phyloP scores from a whole-genome alignment of 345 rosid genomes.

The Camelina laxa region DNA sequence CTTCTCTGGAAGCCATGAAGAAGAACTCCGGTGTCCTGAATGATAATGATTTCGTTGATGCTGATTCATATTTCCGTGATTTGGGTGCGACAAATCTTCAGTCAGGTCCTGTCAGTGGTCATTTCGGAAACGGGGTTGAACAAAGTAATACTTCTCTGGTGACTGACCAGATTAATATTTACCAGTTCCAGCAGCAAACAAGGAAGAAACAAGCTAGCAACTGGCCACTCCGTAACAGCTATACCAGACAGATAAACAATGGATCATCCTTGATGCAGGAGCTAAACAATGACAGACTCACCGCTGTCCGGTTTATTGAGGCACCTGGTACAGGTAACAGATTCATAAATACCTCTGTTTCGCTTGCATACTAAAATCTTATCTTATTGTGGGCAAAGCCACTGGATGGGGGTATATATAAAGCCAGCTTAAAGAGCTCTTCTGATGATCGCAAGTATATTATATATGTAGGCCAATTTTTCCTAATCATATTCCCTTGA shows the following conservation, averaged over 20 bases:
- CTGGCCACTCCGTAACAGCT: constrained; percentile 42
- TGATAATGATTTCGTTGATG: constrained; percentile 51
- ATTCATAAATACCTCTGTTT: neutral
- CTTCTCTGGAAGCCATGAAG: constrained; percentile 14
- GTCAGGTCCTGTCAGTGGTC: neutral
- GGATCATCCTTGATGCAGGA: constrained; percentile 53
- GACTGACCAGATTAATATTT: constrained; percentile 22
- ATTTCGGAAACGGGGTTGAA: constrained; percentile 42
- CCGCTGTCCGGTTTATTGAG: neutral
- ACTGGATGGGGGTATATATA: neutral
- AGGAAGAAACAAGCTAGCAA: constrained; percentile 41
- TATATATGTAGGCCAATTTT: neutral
- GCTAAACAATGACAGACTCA: constrained; percentile 34
- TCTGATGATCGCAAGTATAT: too few relatives aligned
- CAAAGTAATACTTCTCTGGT: constrained; percentile 24
- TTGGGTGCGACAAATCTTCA: constrained; percentile 16
- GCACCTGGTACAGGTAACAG: constrained; percentile 19
- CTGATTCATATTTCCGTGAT: constrained; percentile 28
- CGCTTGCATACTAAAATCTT: neutral
- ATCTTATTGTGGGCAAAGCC: neutral
- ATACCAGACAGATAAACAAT: constrained; percentile 38
- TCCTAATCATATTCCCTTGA: neutral
- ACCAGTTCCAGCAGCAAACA: constrained; percentile 45
- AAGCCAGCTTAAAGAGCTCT: too few relatives aligned
- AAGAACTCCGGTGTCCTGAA: constrained; percentile 50